phyloP scores from a whole-genome alignment of 1,284 basidiomycete genomes.

The Hortiboletus rubellus region DNA sequence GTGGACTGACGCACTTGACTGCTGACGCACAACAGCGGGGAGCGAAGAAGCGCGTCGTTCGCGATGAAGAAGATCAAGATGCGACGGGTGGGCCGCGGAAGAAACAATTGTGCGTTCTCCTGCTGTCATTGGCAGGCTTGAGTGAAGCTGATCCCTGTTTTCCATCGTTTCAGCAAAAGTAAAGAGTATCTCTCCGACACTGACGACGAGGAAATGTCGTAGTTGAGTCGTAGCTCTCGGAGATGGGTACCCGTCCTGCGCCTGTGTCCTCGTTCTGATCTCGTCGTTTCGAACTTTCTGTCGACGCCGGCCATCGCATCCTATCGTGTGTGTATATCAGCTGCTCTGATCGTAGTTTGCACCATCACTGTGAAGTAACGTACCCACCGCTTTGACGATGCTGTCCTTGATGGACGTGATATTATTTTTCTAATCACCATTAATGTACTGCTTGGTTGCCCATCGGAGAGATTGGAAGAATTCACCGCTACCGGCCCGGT shows the following conservation, averaged over 20 bases:
- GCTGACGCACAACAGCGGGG: slow-evolving; percentile 38
- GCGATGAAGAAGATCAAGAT: slow-evolving; percentile 77
- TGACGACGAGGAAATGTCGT: slow-evolving; percentile 69
- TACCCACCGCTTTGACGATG: background rate
- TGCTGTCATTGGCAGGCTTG: background rate
- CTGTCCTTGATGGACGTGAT: background rate
- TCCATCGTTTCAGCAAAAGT: slow-evolving; percentile 57
- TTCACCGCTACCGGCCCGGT: background rate
- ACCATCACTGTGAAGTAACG: background rate
- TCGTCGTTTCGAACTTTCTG: background rate
- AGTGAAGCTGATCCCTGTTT: background rate
- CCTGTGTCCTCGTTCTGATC: background rate
- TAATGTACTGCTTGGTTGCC: background rate
- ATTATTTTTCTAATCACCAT: background rate
- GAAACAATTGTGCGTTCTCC: slow-evolving; percentile 67
- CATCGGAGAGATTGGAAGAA: background rate
- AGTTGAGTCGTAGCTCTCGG: slow-evolving; percentile 12
- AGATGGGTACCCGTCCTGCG: background rate
- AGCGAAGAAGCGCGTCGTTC: slow-evolving; percentile 68
- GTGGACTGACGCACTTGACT: background rate
- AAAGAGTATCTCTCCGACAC: slow-evolving; percentile 78
- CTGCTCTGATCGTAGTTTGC: slow-evolving; percentile 5
- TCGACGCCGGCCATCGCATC: background rate
- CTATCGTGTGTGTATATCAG: background rate
- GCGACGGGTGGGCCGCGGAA: slow-evolving; percentile 51